phyloP scores from a whole-genome alignment of 2,329 filamentous ascomycete genomes.

The Diplocarpon rosae region DNA sequence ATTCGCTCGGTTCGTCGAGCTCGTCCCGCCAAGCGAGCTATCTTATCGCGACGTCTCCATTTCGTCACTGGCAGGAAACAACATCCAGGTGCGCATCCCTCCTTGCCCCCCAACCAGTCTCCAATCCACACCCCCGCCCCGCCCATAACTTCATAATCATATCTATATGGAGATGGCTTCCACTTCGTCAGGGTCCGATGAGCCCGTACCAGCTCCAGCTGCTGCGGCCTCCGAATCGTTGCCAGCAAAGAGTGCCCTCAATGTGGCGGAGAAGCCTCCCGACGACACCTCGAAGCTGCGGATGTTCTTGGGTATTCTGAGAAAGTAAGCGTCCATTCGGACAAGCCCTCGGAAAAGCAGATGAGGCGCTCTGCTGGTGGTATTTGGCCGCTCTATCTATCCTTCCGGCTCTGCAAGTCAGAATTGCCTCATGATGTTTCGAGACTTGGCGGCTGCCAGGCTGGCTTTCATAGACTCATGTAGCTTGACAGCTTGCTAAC shows the following conservation, averaged over 20 bases:
- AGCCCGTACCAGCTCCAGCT: conserved; percentile 21
- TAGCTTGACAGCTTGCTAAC: conserved; percentile 7
- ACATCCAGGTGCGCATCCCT: too few species aligned
- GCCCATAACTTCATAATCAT: neutral
- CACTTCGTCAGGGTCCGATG: conserved; percentile 20
- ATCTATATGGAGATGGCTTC: conserved; percentile 19
- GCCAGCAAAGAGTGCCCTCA: conserved; percentile 3
- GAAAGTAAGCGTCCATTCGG: conserved; percentile 53
- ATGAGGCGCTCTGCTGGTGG: neutral
- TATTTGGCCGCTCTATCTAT: conserved; percentile 9
- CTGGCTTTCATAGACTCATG: conserved; percentile 1
- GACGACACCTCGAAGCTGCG: conserved; percentile 83
- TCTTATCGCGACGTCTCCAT: too few species aligned
- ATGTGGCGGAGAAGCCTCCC: conserved; percentile 40
- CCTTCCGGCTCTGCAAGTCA: conserved; percentile 2
- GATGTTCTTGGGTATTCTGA: conserved; percentile 78
- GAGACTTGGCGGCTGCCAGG: conserved; percentile 2
- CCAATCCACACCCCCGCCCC: too few species aligned
- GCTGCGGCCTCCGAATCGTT: conserved; percentile 19
- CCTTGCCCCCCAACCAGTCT: too few species aligned
- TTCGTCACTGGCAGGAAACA: too few species aligned
- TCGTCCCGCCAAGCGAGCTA: too few species aligned
- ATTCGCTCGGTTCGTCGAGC: too few species aligned
- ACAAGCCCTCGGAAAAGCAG: too few species aligned
- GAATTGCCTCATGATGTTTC: conserved; percentile 3